These are phyloP conservation scores for Cephaloascus albidus DNA, from an alignment of 805 yeast species.

Conservation along the genomic window DNA sequence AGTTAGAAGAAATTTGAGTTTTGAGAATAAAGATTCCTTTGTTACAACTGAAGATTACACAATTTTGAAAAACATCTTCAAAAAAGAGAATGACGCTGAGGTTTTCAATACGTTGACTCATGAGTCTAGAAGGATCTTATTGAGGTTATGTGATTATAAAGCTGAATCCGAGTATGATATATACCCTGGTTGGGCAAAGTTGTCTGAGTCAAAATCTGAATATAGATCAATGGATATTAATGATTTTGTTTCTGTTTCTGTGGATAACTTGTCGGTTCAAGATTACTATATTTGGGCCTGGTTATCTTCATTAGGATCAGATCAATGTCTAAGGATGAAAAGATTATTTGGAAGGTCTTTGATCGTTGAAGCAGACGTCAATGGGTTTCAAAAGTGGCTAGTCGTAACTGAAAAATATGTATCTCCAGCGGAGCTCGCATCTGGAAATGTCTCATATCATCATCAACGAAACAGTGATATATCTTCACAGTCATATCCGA, in stretches of 20 bases:
- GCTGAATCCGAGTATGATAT: conserved; percentile 24
- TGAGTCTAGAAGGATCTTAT: conserved; percentile 58
- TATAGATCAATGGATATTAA: conserved; percentile 26
- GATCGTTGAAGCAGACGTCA: conserved; percentile 72
- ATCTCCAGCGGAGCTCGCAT: conserved; percentile 19
- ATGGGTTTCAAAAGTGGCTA: conserved; percentile 70
- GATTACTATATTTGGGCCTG: conserved; percentile 91
- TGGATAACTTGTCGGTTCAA: conserved; percentile 63
- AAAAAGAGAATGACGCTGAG: conserved; percentile 39
- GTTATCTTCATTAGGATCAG: conserved; percentile 70
- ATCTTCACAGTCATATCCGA: no score
- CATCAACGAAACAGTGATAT: conserved; percentile 7
- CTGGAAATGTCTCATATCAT: conserved; percentile 5
- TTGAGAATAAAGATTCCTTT: conserved; percentile 61
- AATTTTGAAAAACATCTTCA: conserved; percentile 62
- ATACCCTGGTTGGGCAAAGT: conserved; percentile 27
- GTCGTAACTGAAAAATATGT: conserved; percentile 61
- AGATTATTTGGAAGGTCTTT: conserved; percentile 72
- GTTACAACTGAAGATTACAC: conserved; percentile 74
- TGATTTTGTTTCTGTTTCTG: conserved; percentile 25
- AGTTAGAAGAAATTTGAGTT: conserved; percentile 44
- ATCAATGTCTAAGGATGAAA: conserved; percentile 57
- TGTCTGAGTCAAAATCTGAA: conserved; percentile 15
- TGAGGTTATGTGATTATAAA: conserved; percentile 24
- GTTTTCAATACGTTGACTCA: conserved; percentile 58